Conservation (phyloP, 78 protist species). For the Dictyostelium discoideum region dicty_2.7 NC_007090.3:2902001-2902500, state of each 20-base stretch:
- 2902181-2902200: conserved; percentile 95
- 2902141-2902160: conserved; percentile 87
- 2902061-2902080: conserved; percentile 86
- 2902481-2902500: no score
- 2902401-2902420: no score
- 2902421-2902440: no score
- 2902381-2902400: no score
- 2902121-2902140: conserved; percentile 94
- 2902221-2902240: conserved; percentile 99
- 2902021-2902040: conserved; percentile 90
- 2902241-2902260: conserved; percentile 98
- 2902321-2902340: background rate
- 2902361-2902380: background rate
- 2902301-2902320: background rate
- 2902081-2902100: conserved; percentile 91
- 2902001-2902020: conserved; percentile 66
- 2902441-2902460: background rate
- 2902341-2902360: background rate
- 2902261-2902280: conserved; percentile 91
- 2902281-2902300: conserved; percentile 64
- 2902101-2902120: conserved; percentile 97
- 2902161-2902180: conserved; percentile 97
- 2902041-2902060: conserved; percentile 89
- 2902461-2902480: background rate
- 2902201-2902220: conserved; percentile 87